A percentile compares a stretch with the other conserved stretches of the same genome.
Conservation (phyloP, 2,329 filamentous ascomycete genomes). For the Aspergillus pseudotamarii region DNA sequence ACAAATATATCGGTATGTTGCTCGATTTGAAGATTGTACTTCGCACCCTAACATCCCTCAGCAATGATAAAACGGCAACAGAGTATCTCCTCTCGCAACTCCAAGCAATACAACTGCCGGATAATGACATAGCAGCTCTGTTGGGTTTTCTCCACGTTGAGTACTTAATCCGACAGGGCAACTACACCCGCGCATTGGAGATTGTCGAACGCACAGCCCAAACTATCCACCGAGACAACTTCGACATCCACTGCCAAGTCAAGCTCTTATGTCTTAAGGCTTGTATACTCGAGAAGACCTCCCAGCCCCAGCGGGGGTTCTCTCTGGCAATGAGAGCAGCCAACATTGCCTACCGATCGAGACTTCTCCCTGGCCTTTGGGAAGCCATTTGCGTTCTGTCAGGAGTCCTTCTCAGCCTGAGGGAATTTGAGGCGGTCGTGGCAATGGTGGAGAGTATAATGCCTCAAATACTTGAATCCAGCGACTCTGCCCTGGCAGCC, state of each 20-base stretch:
- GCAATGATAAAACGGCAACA: constrained; percentile 60
- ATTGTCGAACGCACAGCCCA: constrained; percentile 57
- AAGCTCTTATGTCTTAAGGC: constrained; percentile 74
- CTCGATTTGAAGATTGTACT: neutral
- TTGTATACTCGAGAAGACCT: constrained; percentile 67
- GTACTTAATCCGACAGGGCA: constrained; percentile 56
- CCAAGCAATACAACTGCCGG: constrained; percentile 53
- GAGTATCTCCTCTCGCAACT: constrained; percentile 61
- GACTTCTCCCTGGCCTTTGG: constrained; percentile 72
- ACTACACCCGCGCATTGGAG: constrained; percentile 57
- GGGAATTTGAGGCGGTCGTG: constrained; percentile 69
- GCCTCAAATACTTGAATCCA: constrained; percentile 75
- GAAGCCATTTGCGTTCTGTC: constrained; percentile 69
- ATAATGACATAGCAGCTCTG: constrained; percentile 63
- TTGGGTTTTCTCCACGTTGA: constrained; percentile 64
- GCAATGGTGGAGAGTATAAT: constrained; percentile 69
- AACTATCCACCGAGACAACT: constrained; percentile 56
- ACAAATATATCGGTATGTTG: constrained; percentile 44
- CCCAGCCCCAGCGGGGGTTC: constrained; percentile 73
- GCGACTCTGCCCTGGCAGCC: constrained; percentile 64
- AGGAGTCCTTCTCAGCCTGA: constrained; percentile 68
- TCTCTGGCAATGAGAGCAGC: constrained; percentile 76
- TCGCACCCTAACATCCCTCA: constrained; percentile 32
- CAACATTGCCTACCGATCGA: constrained; percentile 70
- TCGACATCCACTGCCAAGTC: constrained; percentile 69